These are phyloP conservation scores for Abortiporus biennis DNA, from an alignment of 1,284 basidiomycete genomes.

Conservation along the genomic window DNA sequence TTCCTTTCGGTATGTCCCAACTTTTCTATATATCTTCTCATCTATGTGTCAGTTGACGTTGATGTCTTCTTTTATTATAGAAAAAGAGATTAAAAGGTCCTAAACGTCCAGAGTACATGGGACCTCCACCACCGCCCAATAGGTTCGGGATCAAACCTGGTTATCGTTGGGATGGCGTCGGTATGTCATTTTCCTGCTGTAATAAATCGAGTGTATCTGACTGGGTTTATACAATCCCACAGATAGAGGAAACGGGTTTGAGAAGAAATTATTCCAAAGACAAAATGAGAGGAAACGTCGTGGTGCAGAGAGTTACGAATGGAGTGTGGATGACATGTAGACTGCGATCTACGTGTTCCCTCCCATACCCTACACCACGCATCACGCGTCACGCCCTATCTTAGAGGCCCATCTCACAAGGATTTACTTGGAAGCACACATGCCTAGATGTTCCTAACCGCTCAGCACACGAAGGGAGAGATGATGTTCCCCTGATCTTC, in stretches of 20 bases:
- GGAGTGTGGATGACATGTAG: slow-evolving; percentile 91
- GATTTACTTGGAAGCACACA: too few species aligned
- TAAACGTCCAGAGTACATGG: slow-evolving; percentile 78
- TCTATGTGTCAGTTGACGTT: neutral
- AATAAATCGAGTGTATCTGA: too few species aligned
- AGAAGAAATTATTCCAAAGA: slow-evolving; percentile 86
- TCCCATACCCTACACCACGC: too few species aligned
- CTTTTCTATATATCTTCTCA: neutral
- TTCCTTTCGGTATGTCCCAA: slow-evolving; percentile 82
- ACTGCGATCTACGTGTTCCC: slow-evolving; percentile 8
- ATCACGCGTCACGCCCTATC: too few species aligned
- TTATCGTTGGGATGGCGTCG: slow-evolving; percentile 95
- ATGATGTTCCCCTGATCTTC: too few species aligned
- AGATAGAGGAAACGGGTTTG: slow-evolving; percentile 94
- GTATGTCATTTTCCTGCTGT: slow-evolving; percentile 55
- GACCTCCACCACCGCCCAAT: slow-evolving; percentile 88
- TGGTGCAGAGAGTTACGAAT: slow-evolving; percentile 69
- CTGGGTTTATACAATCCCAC: slow-evolving; percentile 4
- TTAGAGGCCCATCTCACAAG: too few species aligned
- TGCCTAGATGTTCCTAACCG: too few species aligned
- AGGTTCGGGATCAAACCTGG: slow-evolving; percentile 93
- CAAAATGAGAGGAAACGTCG: slow-evolving; percentile 69
- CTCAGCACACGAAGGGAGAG: too few species aligned
- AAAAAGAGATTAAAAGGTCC: slow-evolving; percentile 74
- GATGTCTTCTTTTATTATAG: slow-evolving; percentile 27